Conservation (phyloP, 2,329 filamentous ascomycete species). For the Cladosporium sp. region DNA sequence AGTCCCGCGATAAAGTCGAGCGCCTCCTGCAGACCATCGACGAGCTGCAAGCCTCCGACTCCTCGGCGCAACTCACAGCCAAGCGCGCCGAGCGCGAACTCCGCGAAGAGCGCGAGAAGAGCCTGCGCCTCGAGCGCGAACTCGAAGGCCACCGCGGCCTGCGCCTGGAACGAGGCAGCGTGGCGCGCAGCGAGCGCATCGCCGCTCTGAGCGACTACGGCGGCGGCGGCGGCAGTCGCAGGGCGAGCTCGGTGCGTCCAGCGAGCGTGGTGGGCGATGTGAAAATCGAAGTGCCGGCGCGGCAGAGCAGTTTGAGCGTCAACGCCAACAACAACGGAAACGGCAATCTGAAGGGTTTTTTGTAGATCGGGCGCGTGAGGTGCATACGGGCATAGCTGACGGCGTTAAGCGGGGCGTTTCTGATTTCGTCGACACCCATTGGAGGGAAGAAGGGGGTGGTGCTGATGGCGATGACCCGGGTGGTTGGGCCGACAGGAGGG, state of each 20-base stretch:
- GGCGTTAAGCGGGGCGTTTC: constrained; percentile 9
- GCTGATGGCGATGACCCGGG: no score
- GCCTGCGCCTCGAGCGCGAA: constrained; percentile 77
- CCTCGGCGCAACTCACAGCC: constrained; percentile 71
- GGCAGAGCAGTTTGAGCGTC: constrained; percentile 44
- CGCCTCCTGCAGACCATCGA: constrained; percentile 88
- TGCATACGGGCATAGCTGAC: constrained; percentile 10
- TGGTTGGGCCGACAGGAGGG: no score
- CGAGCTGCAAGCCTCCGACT: constrained; percentile 86
- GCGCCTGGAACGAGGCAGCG: constrained; percentile 56
- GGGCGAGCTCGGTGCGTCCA: constrained; percentile 41
- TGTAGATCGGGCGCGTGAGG: constrained; percentile 33
- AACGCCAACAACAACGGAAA: no score
- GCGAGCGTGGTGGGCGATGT: constrained; percentile 29
- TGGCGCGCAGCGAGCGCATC: constrained; percentile 28
- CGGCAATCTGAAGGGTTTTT: constrained; percentile 51
- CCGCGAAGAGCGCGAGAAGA: constrained; percentile 81
- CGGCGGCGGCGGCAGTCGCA: constrained; percentile 37
- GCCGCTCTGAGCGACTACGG: constrained; percentile 42
- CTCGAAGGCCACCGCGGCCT: constrained; percentile 75
- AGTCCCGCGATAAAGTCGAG: constrained; percentile 85
- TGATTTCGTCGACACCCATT: constrained; percentile 11
- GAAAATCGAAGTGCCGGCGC: constrained; percentile 33
- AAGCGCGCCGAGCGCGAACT: constrained; percentile 87
- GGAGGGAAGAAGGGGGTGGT: neutral